Percentiles rank a stretch among this genome's conserved stretches.
Conservation (phyloP, 441 rosid genomes). For the Erodium moschatum region DNA sequence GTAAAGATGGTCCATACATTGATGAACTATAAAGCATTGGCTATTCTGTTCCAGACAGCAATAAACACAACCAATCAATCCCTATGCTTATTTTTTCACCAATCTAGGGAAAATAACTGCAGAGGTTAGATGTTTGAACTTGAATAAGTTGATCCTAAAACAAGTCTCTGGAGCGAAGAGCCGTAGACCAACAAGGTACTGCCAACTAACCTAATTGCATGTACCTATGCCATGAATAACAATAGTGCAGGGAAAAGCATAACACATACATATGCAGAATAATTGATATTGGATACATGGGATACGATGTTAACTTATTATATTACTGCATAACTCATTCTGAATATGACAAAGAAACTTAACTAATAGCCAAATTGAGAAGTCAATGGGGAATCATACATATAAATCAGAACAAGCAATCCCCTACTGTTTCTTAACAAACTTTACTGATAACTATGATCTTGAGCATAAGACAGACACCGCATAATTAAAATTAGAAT, state of each 20-base stretch:
- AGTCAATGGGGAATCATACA: neutral
- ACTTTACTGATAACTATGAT: neutral
- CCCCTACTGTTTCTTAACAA: neutral
- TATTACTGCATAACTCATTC: slow-evolving; percentile 1
- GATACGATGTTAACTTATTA: neutral
- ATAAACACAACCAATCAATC: neutral
- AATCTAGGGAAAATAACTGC: slow-evolving; percentile 1
- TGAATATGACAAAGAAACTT: neutral
- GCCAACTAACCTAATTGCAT: neutral
- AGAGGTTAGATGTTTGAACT: slow-evolving; percentile 4
- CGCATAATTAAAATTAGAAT: neutral
- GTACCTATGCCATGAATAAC: neutral
- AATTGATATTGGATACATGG: slow-evolving; percentile 1
- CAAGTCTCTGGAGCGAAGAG: slow-evolving; percentile 4
- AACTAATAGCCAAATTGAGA: neutral
- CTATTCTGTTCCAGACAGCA: slow-evolving; percentile 2
- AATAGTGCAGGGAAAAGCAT: slow-evolving; percentile 8
- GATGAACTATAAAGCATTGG: neutral
- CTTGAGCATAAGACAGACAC: neutral
- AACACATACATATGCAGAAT: neutral
- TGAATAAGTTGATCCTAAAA: neutral
- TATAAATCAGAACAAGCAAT: neutral
- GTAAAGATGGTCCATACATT: neutral
- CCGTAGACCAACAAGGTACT: neutral
- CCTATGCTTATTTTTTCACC: neutral